A percentile compares a stretch with the other conserved stretches of the same genome.
Conservation (phyloP, 192 early-diverging fungal species). For the Backusella westeae region DNA sequence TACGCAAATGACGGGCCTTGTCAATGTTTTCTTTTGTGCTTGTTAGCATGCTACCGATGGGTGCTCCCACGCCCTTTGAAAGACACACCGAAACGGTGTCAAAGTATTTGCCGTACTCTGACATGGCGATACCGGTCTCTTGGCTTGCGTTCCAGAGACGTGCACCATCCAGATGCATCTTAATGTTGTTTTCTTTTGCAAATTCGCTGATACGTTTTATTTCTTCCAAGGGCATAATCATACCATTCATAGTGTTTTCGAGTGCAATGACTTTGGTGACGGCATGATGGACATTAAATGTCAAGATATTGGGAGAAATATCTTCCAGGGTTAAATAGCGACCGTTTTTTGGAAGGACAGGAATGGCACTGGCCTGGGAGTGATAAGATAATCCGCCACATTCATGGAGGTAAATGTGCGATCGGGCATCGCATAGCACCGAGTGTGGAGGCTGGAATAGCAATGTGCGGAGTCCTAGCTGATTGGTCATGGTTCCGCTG, state of each 20-base stretch:
- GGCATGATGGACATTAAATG: conserved; percentile 40
- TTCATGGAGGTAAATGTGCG: conserved; percentile 81
- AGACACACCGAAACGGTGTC: conserved; percentile 88
- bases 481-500: conserved; percentile 83
- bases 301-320: conserved; percentile 55
- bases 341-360: conserved; percentile 54
- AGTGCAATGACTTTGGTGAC: conserved; percentile 79
- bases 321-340: conserved; percentile 64
- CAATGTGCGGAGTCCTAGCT: conserved; percentile 76
- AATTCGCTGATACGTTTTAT: conserved; percentile 64
- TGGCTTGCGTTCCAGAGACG: conserved; percentile 86
- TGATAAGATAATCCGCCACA: conserved; percentile 82
- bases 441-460: conserved; percentile 76
- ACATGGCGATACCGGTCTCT: conserved; percentile 64
- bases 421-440: conserved; percentile 69
- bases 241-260: conserved; percentile 91
- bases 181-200: conserved; percentile 53
- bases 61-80: conserved; percentile 94
- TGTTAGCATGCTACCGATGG: conserved; percentile 83
- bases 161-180: conserved; percentile 88
- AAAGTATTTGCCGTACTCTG: conserved; percentile 69
- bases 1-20: conserved; percentile 78
- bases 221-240: conserved; percentile 77
- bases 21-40: conserved; percentile 69
- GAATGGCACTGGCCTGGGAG: conserved; percentile 67